Evolutionary conservation across 202 grass and related monocot genomes (phyloP).

Genomic region (Saccharum hybrid): DNA sequence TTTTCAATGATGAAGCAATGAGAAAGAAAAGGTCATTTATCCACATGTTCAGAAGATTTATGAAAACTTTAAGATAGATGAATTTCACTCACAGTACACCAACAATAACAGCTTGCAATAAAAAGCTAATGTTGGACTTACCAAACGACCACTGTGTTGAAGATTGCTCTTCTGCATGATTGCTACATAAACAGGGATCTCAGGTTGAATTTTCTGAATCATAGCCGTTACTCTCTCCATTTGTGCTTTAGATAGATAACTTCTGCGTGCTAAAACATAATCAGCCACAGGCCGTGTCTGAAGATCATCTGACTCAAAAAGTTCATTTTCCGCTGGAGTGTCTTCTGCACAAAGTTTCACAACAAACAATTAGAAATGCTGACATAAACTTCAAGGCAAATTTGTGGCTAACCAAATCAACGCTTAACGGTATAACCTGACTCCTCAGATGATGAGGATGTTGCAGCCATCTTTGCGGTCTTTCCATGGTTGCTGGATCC

Average conservation of each 20-base stretch:
- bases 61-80: not conserved
- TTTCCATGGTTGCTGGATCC: not conserved
- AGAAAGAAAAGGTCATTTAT: not conserved
- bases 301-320: slow-evolving; percentile 32
- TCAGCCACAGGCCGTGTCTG: not conserved
- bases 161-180: slow-evolving; percentile 35
- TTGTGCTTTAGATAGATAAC: slow-evolving; percentile 26
- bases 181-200: slow-evolving; percentile 35
- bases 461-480: slow-evolving; percentile 3
- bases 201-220: slow-evolving; percentile 29
- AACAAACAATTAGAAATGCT: not conserved
- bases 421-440: slow-evolving; percentile 39
- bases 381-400: not conserved
- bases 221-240: slow-evolving; percentile 18
- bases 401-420: not conserved
- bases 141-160: not conserved
- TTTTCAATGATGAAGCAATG: not conserved
- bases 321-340: not conserved
- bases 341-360: slow-evolving; percentile 39
- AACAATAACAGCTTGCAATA: not conserved
- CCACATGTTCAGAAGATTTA: slow-evolving; percentile 8
- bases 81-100: slow-evolving; percentile 13
- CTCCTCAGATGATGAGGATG: slow-evolving; percentile 28
- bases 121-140: not conserved
- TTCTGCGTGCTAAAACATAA: slow-evolving; percentile 24